Percentiles rank a stretch among this genome's conserved stretches.
Conservation (phyloP, 257 asterid genomes). For the Plectranthus barbatus region DNA sequence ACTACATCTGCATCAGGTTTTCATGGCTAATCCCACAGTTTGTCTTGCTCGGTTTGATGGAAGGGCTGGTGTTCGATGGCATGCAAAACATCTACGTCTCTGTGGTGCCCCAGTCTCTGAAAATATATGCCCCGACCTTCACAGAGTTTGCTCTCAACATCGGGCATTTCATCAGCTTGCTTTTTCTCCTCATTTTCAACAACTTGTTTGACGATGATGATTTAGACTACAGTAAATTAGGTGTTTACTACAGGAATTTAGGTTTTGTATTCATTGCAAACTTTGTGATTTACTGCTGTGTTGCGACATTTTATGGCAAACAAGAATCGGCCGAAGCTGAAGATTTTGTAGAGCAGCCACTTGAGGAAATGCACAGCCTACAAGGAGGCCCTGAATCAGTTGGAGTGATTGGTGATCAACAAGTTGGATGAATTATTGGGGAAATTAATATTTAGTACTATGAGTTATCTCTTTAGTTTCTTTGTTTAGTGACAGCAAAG, state of each 20-base stretch:
- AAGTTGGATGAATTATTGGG: not conserved
- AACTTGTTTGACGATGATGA: not conserved
- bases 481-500: too few relatives aligned
- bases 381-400: not conserved
- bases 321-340: not conserved
- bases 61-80: not conserved
- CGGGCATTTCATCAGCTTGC: not conserved
- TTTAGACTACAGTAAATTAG: not conserved
- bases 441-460: too few relatives aligned
- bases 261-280: not conserved
- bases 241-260: not conserved
- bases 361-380: not conserved
- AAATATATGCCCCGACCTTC: not conserved
- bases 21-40: constrained; percentile 12
- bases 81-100: not conserved
- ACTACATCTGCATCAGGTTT: not conserved
- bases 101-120: not conserved
- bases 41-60: not conserved
- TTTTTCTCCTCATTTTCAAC: not conserved
- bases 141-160: not conserved
- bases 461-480: too few relatives aligned
- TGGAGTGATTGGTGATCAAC: not conserved
- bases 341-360: not conserved
- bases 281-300: not conserved
- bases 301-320: not conserved